Base-by-base conservation (phyloP, 164 flowering plant genomes). In the Buxus sempervirens region DNA sequence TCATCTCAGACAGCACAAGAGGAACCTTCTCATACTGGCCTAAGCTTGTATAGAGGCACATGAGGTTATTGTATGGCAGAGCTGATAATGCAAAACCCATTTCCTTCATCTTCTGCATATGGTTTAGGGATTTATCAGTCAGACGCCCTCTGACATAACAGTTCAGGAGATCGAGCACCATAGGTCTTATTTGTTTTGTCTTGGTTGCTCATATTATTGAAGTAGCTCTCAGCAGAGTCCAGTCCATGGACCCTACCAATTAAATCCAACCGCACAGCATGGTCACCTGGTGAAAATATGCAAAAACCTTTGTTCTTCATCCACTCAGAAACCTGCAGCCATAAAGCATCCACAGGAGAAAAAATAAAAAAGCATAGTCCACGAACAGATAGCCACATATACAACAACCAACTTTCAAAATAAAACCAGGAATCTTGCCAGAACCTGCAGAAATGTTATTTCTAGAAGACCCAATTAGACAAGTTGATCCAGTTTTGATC, bases 281-380 rank as follows among this genome's bases (percentile, higher is more conserved):
- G 73, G 54, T 79, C 81, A 51, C 72, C 53, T 1, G 75, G 49
- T 27, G 78, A 65, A 57, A 69, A 62, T 32, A 58, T n/a, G 27
- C 45, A 59, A 22, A 63, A 23, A 22, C 65, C 65, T 55, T 72
- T 70, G 64, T 70, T 56, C 22, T 59, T 70, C 77, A 80, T 73
- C 85, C 85, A 84, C 59, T 78, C 80, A 21, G 80, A 84, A 62
- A 80, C 75, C 88, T 84, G 75, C 71, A 70, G 14, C 36, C 18
- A 59, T 21, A 38, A 70, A 56, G 26, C 26, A 56, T 10, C 24
- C 23, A 54, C 15, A 54, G 54, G 21, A 56, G 1, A 56, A 22
- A 21, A 15, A 10, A 4, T 45, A 5, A 45, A 15, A 15, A 45
- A 10, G 12, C 51, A 45, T 10, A 45, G 12, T 45, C 38, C 3